Base-by-base conservation (phyloP, 805 yeast genomes). In the Sugiyamaella americana region DNA sequence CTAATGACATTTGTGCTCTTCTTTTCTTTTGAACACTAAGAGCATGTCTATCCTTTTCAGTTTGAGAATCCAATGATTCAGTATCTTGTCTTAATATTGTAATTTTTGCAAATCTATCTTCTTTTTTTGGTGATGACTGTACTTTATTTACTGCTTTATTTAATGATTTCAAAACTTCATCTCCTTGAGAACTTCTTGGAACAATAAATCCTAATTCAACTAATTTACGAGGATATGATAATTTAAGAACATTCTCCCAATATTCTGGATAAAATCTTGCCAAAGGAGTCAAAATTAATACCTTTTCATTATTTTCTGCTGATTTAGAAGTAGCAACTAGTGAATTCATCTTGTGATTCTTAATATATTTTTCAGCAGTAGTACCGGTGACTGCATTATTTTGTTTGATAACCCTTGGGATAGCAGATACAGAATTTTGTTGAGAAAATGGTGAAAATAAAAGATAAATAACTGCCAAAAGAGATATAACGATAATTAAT, bases 61-160 rank as follows among this genome's bases (percentile, higher is more conserved):
- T 55, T 62, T 89, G 93, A 37, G 83, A 75, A 32, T 75, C 75
- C 53, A 87, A 74, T 4, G 94, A 79, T 35, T 60, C 65, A 30
- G 84, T 83, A 65, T 93, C 98, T 69, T 93, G 98, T 66, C 98
- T 79, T 60, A 93, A 72, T 39, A 93, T 83, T 19, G 95, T 85
- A 54, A 93, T 78, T 60, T 87, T 86, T 47, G 84, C 79, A 66
- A 86, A 93, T 61, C 87, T 77, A 54, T 75, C 69, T 5, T 45
- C 41, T 53, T 74, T 76, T 50, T 76, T 74, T 51, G 79, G 75
- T 21, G 79, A 78, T 32, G 76, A 70, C 68, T 88, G 96, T 26
- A 80, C 73, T 55, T 68, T 67, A 58, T 87, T 85, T 38, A 93
- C 79, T 3, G 87, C 95, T 38, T 69, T 65, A 63, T 88, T 95